phyloP scores from a whole-genome alignment of 2,329 filamentous ascomycete genomes.

The Ceratocystis harringtonii region DNA sequence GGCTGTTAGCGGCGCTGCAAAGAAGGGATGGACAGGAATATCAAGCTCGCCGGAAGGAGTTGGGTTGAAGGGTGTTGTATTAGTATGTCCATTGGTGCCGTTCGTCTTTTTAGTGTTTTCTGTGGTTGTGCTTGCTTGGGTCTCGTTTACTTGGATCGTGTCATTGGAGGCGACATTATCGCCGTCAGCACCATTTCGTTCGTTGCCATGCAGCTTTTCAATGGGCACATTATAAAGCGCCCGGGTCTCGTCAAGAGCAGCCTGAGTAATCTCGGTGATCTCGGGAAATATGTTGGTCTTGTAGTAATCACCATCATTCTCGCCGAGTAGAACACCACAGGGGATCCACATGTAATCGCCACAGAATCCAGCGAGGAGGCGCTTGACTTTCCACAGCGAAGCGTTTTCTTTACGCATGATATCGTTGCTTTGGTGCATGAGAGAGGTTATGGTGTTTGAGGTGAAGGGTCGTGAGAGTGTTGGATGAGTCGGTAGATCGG shows the following conservation, averaged over 20 bases:
- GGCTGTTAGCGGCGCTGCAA: constrained; percentile 46
- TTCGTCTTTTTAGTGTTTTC: neutral
- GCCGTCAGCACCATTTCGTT: neutral
- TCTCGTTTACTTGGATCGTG: neutral
- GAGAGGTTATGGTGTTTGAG: constrained; percentile 55
- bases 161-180: neutral
- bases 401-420: constrained; percentile 62
- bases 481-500: constrained; percentile 59
- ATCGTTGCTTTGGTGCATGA: constrained; percentile 52
- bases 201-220: neutral
- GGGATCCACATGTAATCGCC: constrained; percentile 59
- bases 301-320: constrained; percentile 41
- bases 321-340: constrained; percentile 41
- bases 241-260: constrained; percentile 9
- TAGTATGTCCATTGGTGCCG: neutral
- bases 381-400: constrained; percentile 59
- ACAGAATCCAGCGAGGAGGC: constrained; percentile 55
- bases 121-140: neutral
- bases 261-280: constrained; percentile 23
- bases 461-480: constrained; percentile 60
- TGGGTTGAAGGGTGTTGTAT: neutral
- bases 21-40: constrained; percentile 58
- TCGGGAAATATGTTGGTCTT: constrained; percentile 32
- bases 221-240: constrained; percentile 6
- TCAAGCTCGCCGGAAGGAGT: constrained; percentile 11